Base-by-base conservation (phyloP, 2,329 filamentous ascomycete genomes). In the Rutstroemia sp. region DNA sequence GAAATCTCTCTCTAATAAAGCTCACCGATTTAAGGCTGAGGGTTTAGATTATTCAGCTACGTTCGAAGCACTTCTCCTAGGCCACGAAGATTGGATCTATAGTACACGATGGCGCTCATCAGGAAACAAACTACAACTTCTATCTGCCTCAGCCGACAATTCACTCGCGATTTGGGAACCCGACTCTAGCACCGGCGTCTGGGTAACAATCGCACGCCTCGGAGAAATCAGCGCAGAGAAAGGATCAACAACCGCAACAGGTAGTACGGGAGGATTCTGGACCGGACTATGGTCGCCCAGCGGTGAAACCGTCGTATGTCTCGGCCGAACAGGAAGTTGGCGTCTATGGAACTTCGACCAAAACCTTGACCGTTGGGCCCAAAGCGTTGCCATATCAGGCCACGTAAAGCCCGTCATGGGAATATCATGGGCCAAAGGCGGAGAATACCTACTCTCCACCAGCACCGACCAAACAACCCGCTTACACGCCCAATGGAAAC, bases 61-160 rank as follows among this genome's bases (percentile, higher is more conserved):
- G 0, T 97, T 99, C 63, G 94, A 99, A 71, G 94, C 94, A 1
- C 76, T 99, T 2, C 79, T 99, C 5, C 81, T 99, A 2, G 94
- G 94, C 8, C 94, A 99, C 68, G 94, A 99, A 69, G 94, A 99
- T 67, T 99, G 94, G 94, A 92, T 99, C 57, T 97, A 96, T 72
- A 95, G 88, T 56, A 86, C 89, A 2, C 14, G 73, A 75, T 57
- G 72, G 70, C 49, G 73, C 69, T 39, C 55, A 8, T 46, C 57
- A 4, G 59, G 58, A 2, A 57, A 60, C 17, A 82, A 78, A 58
- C 76, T 88, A 12, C 89, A 88, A 63, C 80, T 96, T 8, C 80
- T 99, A 3, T 92, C 92, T 2, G 86, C 92, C 0, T 97, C 94
- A 3, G 94, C 94, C 3, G 94, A 99, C 69, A 97, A 96, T 69